Evolutionary conservation across 805 yeast genomes (phyloP), one percentile per base, ranked within the genome.

Genomic region (Myxozyma geophila): DNA sequence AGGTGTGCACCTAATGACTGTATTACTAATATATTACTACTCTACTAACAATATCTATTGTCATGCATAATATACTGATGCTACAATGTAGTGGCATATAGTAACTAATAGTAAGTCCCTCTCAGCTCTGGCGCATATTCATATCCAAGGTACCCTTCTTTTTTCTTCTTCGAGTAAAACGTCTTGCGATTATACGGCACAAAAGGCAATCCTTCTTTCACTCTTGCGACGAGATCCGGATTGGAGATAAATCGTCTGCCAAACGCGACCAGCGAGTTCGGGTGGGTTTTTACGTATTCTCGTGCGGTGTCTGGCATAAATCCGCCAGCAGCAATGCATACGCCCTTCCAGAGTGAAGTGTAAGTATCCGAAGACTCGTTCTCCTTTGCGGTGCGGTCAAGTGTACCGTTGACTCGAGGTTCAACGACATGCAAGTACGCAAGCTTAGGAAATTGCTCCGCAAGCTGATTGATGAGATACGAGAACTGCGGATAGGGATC

Each of bases 201-300:
- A 62, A 83, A 73, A 49, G 78, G 78, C 41, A 72, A 54, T 23
- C 80, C 80, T 35, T 80, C 73, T 64, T 77, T 73, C 47, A 85
- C 60, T 65, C 85, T 76, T n/a, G 74, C 69, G 23, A 79, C 81
- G 40, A 85, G 70, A 70, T 85, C 88, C 1, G 88, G 87, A 74
- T 85, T 85, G 43, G 86, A 74, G 55, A 82, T 79, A 72, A 79
- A 84, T 60, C 74, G 76, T 67, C 87, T 79, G 35, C 86, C 87
- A 63, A 77, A 72, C 1, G 78, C 83, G 40, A 80, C 69, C 54
- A 77, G 61, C 5, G 58, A 35, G 28, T 61, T 54, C 33, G n/a
- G 35, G 35, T 56, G 63, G 15, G 55, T 39, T 4, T 21, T 46
- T 10, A 57, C 64, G 46, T 47, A 56, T 43, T 46, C 54, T n/a